These are phyloP conservation scores for Ganoderma resinaceum DNA, from an alignment of 1,284 basidiomycete species.

Conservation along the genomic window DNA sequence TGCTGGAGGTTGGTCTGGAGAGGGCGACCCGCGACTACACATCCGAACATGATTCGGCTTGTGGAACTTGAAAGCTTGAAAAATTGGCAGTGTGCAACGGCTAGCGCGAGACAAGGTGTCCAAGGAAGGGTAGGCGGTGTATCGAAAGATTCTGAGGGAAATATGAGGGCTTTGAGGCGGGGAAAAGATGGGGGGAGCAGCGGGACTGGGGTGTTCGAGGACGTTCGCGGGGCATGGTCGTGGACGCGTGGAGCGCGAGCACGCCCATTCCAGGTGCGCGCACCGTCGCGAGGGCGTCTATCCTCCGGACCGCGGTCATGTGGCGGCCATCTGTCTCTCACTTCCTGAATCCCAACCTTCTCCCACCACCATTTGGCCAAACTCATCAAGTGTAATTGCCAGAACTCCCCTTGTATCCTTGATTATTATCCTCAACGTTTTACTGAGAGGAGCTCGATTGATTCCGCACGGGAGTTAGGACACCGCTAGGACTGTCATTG, in stretches of 20 bases:
- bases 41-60: constrained; percentile 69
- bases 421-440: no score
- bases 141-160: not conserved
- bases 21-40: constrained; percentile 77
- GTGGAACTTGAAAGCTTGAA: not conserved
- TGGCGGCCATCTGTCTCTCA: not conserved
- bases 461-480: no score
- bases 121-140: not conserved
- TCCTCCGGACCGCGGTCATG: not conserved
- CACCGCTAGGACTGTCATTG: no score
- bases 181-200: not conserved
- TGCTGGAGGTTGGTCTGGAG: constrained; percentile 80
- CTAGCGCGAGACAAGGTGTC: not conserved
- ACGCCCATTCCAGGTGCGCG: constrained; percentile 2
- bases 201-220: constrained; percentile 20
- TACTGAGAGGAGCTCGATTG: no score
- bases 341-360: not conserved
- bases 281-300: constrained; percentile 12
- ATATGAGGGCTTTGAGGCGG: not conserved
- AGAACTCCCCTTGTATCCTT: no score
- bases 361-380: not conserved
- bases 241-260: constrained; percentile 14
- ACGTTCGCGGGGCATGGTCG: constrained; percentile 23
- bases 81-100: not conserved
- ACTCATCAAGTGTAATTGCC: no score